Conservation (phyloP, 306 rosid species). For the Pueraria montana region DNA sequence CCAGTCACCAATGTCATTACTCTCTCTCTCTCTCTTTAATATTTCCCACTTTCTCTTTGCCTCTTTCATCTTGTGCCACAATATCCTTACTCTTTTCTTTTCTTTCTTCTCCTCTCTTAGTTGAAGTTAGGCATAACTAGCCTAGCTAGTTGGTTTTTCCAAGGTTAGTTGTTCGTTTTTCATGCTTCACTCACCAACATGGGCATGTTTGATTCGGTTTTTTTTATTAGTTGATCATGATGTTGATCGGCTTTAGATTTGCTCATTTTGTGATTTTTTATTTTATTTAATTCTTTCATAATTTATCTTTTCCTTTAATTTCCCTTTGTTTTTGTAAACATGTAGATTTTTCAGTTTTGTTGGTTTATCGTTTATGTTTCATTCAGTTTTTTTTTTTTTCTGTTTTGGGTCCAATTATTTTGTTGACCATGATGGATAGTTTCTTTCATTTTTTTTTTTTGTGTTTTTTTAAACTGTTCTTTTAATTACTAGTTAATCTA, state of each 20-base stretch:
- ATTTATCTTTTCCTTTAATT: background rate
- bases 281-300: background rate
- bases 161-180: background rate
- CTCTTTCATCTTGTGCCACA: background rate
- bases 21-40: no score
- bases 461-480: background rate
- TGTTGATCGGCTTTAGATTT: background rate
- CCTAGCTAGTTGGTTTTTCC: background rate
- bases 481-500: background rate
- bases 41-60: background rate
- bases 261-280: background rate
- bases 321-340: background rate
- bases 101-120: background rate
- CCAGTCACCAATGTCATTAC: no score
- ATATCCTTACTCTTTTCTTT: background rate
- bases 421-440: background rate
- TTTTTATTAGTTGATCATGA: background rate
- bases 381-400: background rate
- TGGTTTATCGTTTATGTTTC: background rate
- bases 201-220: background rate
- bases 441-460: background rate
- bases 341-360: background rate
- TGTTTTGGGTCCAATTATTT: background rate
- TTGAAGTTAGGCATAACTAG: background rate
- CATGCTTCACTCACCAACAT: background rate